phyloP scores from a whole-genome alignment of 345 rosid species.

The Lepidium aucheri region DNA sequence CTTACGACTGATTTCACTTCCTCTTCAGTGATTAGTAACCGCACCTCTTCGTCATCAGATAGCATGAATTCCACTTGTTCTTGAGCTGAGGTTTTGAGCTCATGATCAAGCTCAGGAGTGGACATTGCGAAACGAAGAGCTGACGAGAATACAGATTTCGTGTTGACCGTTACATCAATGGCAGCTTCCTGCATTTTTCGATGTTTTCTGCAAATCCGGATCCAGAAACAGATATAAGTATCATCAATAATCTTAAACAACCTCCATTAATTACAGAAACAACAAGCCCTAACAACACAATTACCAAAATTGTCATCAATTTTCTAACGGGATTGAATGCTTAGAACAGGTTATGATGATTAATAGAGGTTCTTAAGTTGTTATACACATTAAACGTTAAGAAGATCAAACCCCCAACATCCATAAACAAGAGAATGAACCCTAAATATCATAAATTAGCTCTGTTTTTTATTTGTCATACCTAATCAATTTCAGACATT shows the following conservation, averaged over 20 bases:
- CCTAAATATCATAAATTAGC: background rate
- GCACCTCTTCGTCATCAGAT: slow-evolving; percentile 52
- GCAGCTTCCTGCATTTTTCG: slow-evolving; percentile 50
- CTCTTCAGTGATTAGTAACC: slow-evolving; percentile 46
- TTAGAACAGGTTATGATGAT: background rate
- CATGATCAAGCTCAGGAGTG: slow-evolving; percentile 46
- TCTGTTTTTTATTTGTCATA: background rate
- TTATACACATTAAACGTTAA: background rate
- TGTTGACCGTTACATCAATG: slow-evolving; percentile 27
- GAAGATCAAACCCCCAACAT: background rate
- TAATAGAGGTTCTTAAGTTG: background rate
- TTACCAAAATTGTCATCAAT: background rate
- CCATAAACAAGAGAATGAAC: background rate
- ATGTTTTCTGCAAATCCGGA: slow-evolving; percentile 25
- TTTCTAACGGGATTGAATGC: background rate
- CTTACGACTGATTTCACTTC: slow-evolving; percentile 60
- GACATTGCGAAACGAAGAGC: slow-evolving; percentile 77
- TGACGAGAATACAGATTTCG: slow-evolving; percentile 60
- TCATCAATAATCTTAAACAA: no score
- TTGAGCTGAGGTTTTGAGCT: slow-evolving; percentile 78
- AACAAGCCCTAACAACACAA: background rate
- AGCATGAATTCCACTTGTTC: slow-evolving; percentile 92
- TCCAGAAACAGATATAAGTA: background rate
- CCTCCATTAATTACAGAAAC: background rate
- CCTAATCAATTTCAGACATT: background rate